A percentile compares a stretch with the other conserved stretches of the same genome.
phyloP scores from a whole-genome alignment of 495 filamentous ascomycete species.

The Recurvomyces mirabilis region DNA sequence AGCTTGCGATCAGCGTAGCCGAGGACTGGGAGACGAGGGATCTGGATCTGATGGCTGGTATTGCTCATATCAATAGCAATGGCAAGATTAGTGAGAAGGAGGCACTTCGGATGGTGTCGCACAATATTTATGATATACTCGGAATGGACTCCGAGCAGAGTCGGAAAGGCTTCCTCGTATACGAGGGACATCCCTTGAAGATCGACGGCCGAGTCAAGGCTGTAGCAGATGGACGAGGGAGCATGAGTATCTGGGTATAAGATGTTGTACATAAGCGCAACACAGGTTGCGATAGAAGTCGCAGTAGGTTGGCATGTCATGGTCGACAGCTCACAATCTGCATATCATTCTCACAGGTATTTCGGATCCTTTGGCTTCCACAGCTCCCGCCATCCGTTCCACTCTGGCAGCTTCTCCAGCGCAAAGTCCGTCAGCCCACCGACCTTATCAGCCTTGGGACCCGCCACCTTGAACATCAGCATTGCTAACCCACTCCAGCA shows the following conservation, averaged over 20 bases:
- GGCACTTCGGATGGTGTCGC: slow-evolving; percentile 36
- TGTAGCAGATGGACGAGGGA: slow-evolving; percentile 14
- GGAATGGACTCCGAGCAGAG: slow-evolving; percentile 29
- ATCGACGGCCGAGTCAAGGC: slow-evolving; percentile 21
- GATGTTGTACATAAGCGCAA: no score
- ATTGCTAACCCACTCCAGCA: neutral
- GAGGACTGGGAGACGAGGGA: slow-evolving; percentile 42
- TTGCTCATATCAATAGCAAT: slow-evolving; percentile 37
- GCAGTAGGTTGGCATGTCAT: no score
- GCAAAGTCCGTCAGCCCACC: slow-evolving; percentile 1
- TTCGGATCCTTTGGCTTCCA: no score
- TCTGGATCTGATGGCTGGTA: slow-evolving; percentile 38
- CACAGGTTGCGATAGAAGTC: no score
- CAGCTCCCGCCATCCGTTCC: no score
- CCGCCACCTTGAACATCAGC: neutral
- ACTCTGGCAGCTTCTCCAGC: slow-evolving; percentile 1
- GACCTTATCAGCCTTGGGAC: slow-evolving; percentile 2
- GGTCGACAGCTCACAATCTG: no score
- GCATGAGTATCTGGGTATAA: slow-evolving; percentile 6
- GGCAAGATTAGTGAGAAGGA: slow-evolving; percentile 31
- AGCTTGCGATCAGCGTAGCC: slow-evolving; percentile 35
- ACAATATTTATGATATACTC: slow-evolving; percentile 40
- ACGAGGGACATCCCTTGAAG: slow-evolving; percentile 23
- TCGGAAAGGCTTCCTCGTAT: slow-evolving; percentile 8
- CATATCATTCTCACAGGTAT: no score